These are phyloP conservation scores for Coniella lustricola DNA, from an alignment of 2,329 filamentous ascomycete genomes.

Conservation along the genomic window DNA sequence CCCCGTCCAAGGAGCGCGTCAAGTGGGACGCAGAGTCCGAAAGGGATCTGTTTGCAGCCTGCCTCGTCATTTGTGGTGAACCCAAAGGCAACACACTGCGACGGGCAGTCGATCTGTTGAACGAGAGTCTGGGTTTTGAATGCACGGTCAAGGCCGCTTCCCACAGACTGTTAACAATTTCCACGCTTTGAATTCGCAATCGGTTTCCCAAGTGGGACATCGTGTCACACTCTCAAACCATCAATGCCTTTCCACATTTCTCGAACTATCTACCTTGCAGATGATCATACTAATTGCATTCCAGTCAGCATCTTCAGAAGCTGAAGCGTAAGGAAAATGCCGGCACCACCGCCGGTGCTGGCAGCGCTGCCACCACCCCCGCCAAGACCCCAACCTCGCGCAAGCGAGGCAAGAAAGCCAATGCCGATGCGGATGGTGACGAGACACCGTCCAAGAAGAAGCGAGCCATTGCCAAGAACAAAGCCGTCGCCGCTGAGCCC, in stretches of 20 bases:
- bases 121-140: not conserved
- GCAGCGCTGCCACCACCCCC: conserved; percentile 14
- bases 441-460: not conserved
- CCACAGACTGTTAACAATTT: conserved; percentile 8
- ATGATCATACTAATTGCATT: conserved; percentile 3
- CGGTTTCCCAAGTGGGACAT: conserved; percentile 1
- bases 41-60: conserved; percentile 23
- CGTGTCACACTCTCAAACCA: too few relatives aligned
- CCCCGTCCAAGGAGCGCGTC: conserved; percentile 18
- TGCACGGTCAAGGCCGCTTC: conserved; percentile 10
- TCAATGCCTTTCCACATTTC: too few relatives aligned
- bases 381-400: conserved; percentile 9
- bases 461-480: not conserved
- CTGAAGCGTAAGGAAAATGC: conserved; percentile 31
- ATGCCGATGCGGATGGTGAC: not conserved
- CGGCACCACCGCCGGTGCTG: conserved; percentile 29
- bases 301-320: conserved; percentile 30
- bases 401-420: conserved; percentile 15
- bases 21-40: conserved; percentile 23
- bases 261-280: not conserved
- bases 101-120: conserved; percentile 19
- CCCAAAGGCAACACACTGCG: conserved; percentile 20
- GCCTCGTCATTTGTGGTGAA: conserved; percentile 20
- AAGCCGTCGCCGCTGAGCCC: not conserved
- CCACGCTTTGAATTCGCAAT: not conserved